Evolutionary conservation across 1,284 basidiomycete genomes (phyloP).

Genomic region (Ustilago nuda): DNA sequence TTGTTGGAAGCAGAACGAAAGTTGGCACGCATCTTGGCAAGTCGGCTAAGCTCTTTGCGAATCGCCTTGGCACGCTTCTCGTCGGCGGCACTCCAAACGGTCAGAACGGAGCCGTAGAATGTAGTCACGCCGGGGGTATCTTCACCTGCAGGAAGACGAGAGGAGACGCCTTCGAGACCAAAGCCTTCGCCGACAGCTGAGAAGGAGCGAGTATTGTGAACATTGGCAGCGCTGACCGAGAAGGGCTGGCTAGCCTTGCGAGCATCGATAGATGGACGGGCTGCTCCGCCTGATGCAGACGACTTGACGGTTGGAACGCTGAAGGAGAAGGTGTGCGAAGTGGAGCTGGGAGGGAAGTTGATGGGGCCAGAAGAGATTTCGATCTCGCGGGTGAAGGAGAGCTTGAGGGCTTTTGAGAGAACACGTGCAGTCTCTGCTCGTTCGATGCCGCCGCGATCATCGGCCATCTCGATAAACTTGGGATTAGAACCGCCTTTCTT

Average conservation of each 20-base stretch:
- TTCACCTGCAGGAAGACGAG: slow-evolving; percentile 75
- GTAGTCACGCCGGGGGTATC: slow-evolving; percentile 54
- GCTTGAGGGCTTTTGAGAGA: slow-evolving; percentile 70
- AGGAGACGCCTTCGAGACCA: slow-evolving; percentile 77
- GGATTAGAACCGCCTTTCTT: slow-evolving; percentile 58
- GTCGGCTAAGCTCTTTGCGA: slow-evolving; percentile 55
- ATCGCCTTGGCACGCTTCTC: slow-evolving; percentile 59
- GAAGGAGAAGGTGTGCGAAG: slow-evolving; percentile 92
- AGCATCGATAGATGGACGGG: slow-evolving; percentile 32
- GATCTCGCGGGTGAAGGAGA: slow-evolving; percentile 89
- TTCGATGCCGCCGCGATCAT: slow-evolving; percentile 61
- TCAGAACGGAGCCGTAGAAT: slow-evolving; percentile 61
- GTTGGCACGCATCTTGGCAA: slow-evolving; percentile 37
- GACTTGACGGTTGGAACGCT: slow-evolving; percentile 63
- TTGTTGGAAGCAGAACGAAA: slow-evolving; percentile 28
- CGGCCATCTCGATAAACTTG: slow-evolving; percentile 66
- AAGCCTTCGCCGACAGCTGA: slow-evolving; percentile 71
- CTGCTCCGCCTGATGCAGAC: slow-evolving; percentile 33
- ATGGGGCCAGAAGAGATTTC: slow-evolving; percentile 75
- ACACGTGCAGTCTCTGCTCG: slow-evolving; percentile 62
- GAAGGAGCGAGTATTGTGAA: slow-evolving; percentile 56
- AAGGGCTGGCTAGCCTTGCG: slow-evolving; percentile 46
- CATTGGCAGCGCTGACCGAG: slow-evolving; percentile 47
- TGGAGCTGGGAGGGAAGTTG: slow-evolving; percentile 74
- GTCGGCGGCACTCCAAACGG: slow-evolving; percentile 59